These are phyloP conservation scores for Ascomycota sp. DNA, from an alignment of 2,329 filamentous ascomycete genomes.

Conservation along the genomic window DNA sequence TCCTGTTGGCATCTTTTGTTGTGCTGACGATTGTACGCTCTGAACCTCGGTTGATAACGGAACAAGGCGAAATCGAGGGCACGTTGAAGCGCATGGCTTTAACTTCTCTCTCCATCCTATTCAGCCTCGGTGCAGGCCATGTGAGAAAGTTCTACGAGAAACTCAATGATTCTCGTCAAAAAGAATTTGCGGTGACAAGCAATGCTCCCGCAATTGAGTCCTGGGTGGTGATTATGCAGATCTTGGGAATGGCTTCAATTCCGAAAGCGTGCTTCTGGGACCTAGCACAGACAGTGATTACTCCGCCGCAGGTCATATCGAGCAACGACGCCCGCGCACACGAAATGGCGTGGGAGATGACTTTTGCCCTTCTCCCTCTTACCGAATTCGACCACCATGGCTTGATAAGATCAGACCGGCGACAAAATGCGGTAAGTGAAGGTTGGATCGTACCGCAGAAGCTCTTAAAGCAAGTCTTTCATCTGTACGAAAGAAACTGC, in stretches of 20 bases:
- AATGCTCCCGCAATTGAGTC: conserved; percentile 25
- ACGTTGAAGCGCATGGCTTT: conserved; percentile 22
- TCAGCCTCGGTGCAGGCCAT: conserved; percentile 19
- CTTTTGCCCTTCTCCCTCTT: conserved; percentile 41
- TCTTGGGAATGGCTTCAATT: conserved; percentile 28
- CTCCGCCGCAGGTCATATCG: conserved; percentile 12
- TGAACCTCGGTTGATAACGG: conserved; percentile 9
- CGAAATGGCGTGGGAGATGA: conserved; percentile 34
- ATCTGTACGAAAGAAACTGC: conserved; percentile 32
- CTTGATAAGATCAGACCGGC: conserved; percentile 17
- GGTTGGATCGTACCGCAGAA: conserved; percentile 41
- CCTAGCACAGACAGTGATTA: conserved; percentile 23
- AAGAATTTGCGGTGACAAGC: conserved; percentile 30
- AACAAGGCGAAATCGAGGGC: conserved; percentile 26
- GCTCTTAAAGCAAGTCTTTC: conserved; percentile 34
- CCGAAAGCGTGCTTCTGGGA: conserved; percentile 41
- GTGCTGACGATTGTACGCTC: conserved; percentile 22
- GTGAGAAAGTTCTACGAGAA: conserved; percentile 26
- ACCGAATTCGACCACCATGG: conserved; percentile 37
- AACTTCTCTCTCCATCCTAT: conserved; percentile 17
- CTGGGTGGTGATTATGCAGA: conserved; percentile 38
- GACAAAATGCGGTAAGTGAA: conserved; percentile 17
- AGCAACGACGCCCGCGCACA: conserved; percentile 24
- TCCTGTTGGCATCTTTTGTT: conserved; percentile 14
- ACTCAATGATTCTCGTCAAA: conserved; percentile 21